These are phyloP conservation scores for Phyllosticta paracitricarpa DNA, from an alignment of 2,329 filamentous ascomycete genomes.

Conservation along the genomic window DNA sequence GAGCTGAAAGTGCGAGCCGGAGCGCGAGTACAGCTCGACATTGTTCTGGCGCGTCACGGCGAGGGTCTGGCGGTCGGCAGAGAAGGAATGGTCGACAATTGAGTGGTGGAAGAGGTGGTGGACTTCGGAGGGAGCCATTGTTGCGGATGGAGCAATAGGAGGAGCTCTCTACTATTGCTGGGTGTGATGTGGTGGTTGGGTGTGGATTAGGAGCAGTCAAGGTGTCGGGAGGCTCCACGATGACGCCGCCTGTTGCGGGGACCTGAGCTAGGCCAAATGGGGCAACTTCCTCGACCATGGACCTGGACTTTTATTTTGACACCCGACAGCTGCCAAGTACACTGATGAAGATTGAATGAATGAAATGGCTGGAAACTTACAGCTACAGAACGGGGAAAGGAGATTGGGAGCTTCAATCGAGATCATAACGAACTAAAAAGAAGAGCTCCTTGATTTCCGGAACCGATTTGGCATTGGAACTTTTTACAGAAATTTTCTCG, in stretches of 20 bases:
- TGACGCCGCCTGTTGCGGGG: constrained; percentile 2
- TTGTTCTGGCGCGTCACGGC: constrained; percentile 85
- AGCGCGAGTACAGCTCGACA: constrained; percentile 75
- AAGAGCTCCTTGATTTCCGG: too few relatives aligned
- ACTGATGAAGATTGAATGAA: too few relatives aligned
- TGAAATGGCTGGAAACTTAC: too few relatives aligned
- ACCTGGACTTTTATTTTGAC: background rate
- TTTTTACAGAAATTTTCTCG: too few relatives aligned
- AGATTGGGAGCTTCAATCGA: too few relatives aligned
- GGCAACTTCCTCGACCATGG: background rate
- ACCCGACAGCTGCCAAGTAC: too few relatives aligned
- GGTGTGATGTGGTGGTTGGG: background rate
- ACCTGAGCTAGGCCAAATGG: background rate
- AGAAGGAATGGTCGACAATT: constrained; percentile 97
- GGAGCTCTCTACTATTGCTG: constrained; percentile 82
- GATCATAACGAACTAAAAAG: too few relatives aligned
- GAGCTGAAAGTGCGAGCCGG: constrained; percentile 66
- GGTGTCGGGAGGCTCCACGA: background rate
- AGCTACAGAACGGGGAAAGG: too few relatives aligned
- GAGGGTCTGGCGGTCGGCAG: constrained; percentile 75
- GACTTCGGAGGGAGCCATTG: constrained; percentile 78
- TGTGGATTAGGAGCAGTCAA: background rate
- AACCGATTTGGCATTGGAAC: too few relatives aligned
- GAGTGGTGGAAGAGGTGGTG: constrained; percentile 95
- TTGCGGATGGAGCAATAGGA: constrained; percentile 59